Evolutionary conservation across 176 grass and related monocot species (phyloP), one percentile per base, ranked within the genome.

Genomic region (Oryza brachyantha): DNA sequence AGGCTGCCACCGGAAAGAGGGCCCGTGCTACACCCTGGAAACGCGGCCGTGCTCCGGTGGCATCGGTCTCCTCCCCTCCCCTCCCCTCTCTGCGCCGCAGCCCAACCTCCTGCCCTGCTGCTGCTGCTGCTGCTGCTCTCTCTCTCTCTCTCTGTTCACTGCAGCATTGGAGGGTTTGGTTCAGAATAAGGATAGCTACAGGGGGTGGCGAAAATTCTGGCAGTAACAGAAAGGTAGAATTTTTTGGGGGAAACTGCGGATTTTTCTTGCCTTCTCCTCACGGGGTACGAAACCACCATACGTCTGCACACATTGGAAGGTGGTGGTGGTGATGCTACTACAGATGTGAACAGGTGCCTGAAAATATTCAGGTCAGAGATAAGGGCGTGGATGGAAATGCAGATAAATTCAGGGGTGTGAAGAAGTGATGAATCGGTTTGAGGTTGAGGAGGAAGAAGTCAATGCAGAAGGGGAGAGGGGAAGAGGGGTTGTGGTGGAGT

Each of bases 21-120:
- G 16, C 50, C 86, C 67, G 79, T 41, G 36, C 76, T 54, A 45
- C 80, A 78, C 68, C 75, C 86, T 74, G 69, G 39, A 74, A 78
- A 17, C 80, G 74, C 79, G 59, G 46, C 72, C 48, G 21, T 38
- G 72, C 10, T 72, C 72, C 70, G 68, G n/a, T 78, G 69, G 75
- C 61, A 75, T 55, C n/a, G n/a, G n/a, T n/a, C 68, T 32, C 74
- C 43, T 38, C 7, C 10, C 64, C 11, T 55, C 43, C 5, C 13
- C 81, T 61, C 67, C 74, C 7, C 10, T 52, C 11, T 55, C 43
- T 9, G 19, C 81, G 69, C 67, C 74, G 68, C 76, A 39, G 68
- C 11, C 66, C 7, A 48, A 13, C 9, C 17, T 5, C 40, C 13
- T 26, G n/a, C n/a, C n/a, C 28, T 65, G 26, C 58, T 21, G 11